phyloP scores from a whole-genome alignment of 1,284 basidiomycete species.

The Sanghuangporus weigelae region DNA sequence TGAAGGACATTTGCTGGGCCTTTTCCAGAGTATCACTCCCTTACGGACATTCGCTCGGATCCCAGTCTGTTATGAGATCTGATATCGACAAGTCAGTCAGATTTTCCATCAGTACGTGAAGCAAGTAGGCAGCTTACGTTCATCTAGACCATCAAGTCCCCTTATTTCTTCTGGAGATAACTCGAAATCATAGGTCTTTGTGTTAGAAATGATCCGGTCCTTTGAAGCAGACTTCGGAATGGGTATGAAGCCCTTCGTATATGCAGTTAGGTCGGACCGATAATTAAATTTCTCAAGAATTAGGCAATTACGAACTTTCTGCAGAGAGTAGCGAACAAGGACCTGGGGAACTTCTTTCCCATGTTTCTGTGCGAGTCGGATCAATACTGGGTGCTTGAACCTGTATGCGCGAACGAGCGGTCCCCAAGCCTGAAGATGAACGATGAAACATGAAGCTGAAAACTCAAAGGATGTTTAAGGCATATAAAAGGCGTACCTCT shows the following conservation, averaged over 20 bases:
- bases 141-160: slow-evolving; percentile 56
- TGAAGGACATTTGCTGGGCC: neutral
- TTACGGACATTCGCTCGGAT: slow-evolving; percentile 15
- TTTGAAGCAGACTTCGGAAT: slow-evolving; percentile 75
- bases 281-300: neutral
- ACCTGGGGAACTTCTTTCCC: slow-evolving; percentile 52
- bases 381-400: slow-evolving; percentile 44
- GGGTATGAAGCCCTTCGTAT: slow-evolving; percentile 50
- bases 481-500: slow-evolving; percentile 34
- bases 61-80: slow-evolving; percentile 21
- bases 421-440: slow-evolving; percentile 45
- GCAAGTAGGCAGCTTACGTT: slow-evolving; percentile 32
- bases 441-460: neutral
- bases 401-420: slow-evolving; percentile 47
- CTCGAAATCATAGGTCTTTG: slow-evolving; percentile 66
- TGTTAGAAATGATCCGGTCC: slow-evolving; percentile 62
- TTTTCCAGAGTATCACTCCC: neutral
- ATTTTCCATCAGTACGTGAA: neutral
- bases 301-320: slow-evolving; percentile 45
- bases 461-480: slow-evolving; percentile 22
- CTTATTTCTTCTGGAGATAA: slow-evolving; percentile 58
- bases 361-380: slow-evolving; percentile 43
- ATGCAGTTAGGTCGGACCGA: neutral
- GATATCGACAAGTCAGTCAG: neutral
- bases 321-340: slow-evolving; percentile 65